Evolutionary conservation across 2,329 filamentous ascomycete species (phyloP), one percentile per base, ranked within the genome.

Genomic region (Fusarium mangiferae): DNA sequence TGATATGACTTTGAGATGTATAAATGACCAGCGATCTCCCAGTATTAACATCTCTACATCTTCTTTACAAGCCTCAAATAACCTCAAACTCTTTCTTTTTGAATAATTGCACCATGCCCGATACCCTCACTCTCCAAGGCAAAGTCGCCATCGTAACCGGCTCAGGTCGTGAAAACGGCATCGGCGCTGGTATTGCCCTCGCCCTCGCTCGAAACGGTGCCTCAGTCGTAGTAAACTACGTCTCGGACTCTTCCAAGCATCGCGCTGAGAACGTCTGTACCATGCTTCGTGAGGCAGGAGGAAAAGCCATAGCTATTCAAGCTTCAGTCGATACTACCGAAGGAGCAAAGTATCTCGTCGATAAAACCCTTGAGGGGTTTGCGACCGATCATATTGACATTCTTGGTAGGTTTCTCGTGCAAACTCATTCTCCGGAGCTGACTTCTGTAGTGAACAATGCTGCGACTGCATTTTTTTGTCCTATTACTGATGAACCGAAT

Each of bases 91-190:
- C 15, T 18, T n/a, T n/a, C 22, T 13, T 3, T 11, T 6, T 14
- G 14, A 8, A 13, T 0, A 20, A 15, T 10, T 11, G 3, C 30
- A 38, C 8, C n/a, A 69, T 69, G 66, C 55, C 65, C 11, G 82
- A 84, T 15, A 81, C 78, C 3, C 78, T 86, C 24, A 82, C 79
- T 9, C 81, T 86, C 20, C 65, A 75, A 22, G 82, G 81, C 62
- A 86, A 86, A 68, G 75, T 82, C 2, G 85, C 85, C 66, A 83
- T 87, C 41, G 77, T 87, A 14, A 87, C 85, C 2, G 85, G 85
- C 33, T 85, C 84, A 15, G 83, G 84, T 22, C 80, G 81, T 9
- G 83, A 85, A 33, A 85, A 83, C 51, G 83, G 83, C 7, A 85
- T 85, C 15, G 84, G 85, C 10, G 84, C 84, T 7, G 84, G 78